Percentiles rank a stretch among this genome's conserved stretches.
These are phyloP conservation scores for Dactylellina parvicollis DNA, from an alignment of 2,329 filamentous ascomycete genomes.

Conservation along the genomic window DNA sequence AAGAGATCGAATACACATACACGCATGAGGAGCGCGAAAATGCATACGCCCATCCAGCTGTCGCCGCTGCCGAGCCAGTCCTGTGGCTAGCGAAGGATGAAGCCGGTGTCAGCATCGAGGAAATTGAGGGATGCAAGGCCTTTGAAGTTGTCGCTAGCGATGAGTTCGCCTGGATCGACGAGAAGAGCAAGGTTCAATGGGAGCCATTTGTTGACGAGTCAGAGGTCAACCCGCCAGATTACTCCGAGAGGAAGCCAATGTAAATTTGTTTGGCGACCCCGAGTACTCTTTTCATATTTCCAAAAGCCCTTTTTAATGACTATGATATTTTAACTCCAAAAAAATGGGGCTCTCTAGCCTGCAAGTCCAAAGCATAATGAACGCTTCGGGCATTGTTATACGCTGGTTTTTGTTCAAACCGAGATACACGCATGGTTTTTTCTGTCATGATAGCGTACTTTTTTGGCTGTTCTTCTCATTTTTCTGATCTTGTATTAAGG, in stretches of 20 bases:
- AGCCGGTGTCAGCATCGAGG: slow-evolving; percentile 78
- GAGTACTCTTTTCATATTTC: slow-evolving; percentile 1
- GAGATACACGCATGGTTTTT: slow-evolving; percentile 16
- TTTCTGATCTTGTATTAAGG: not conserved
- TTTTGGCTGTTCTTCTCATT: not conserved
- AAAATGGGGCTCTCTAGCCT: not conserved
- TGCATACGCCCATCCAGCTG: slow-evolving; percentile 78
- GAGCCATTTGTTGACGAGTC: slow-evolving; percentile 67
- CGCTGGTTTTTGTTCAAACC: not conserved
- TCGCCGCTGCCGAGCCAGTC: slow-evolving; percentile 71
- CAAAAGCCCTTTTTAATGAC: slow-evolving; percentile 42
- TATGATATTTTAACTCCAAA: slow-evolving; percentile 43
- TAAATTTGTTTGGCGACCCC: slow-evolving; percentile 11
- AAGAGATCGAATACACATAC: slow-evolving; percentile 69
- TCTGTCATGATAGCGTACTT: slow-evolving; percentile 18
- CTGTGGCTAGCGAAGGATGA: slow-evolving; percentile 87
- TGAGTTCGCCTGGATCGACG: slow-evolving; percentile 75
- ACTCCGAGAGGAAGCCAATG: slow-evolving; percentile 64
- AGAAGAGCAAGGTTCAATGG: slow-evolving; percentile 71
- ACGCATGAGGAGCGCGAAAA: slow-evolving; percentile 70
- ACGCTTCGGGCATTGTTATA: slow-evolving; percentile 11
- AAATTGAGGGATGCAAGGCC: slow-evolving; percentile 74
- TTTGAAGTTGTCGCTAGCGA: slow-evolving; percentile 82
- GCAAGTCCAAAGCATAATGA: not conserved
- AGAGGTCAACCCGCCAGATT: slow-evolving; percentile 69